phyloP scores from a whole-genome alignment of 2,329 filamentous ascomycete species.

The Stemphylium beticola region DNA sequence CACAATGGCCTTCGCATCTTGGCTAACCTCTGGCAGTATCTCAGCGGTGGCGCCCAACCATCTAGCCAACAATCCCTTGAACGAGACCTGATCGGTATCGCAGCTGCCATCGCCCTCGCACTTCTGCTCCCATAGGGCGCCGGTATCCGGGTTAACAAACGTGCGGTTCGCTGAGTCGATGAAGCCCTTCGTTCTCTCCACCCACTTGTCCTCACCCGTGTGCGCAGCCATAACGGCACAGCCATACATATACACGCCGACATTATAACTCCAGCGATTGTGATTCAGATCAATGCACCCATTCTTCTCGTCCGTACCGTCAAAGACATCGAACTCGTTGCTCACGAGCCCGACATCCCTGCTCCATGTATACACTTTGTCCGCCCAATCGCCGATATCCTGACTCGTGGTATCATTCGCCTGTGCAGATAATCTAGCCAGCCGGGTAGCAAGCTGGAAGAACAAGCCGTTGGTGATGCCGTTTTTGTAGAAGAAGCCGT shows the following conservation, averaged over 20 bases:
- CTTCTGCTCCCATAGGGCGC: slow-evolving; percentile 60
- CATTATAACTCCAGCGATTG: slow-evolving; percentile 57
- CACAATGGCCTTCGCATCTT: slow-evolving; percentile 20
- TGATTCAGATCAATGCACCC: slow-evolving; percentile 51
- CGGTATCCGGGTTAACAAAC: slow-evolving; percentile 28
- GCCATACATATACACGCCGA: slow-evolving; percentile 62
- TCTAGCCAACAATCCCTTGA: slow-evolving; percentile 58
- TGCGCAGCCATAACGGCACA: slow-evolving; percentile 35
- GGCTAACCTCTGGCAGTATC: slow-evolving; percentile 25
- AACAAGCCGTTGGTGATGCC: slow-evolving; percentile 77
- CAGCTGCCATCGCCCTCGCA: slow-evolving; percentile 66
- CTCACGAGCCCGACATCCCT: slow-evolving; percentile 56
- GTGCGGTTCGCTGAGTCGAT: slow-evolving; percentile 32
- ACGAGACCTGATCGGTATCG: slow-evolving; percentile 71
- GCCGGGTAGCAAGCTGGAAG: slow-evolving; percentile 69
- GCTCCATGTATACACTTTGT: slow-evolving; percentile 65
- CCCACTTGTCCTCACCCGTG: slow-evolving; percentile 29
- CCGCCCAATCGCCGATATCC: slow-evolving; percentile 62
- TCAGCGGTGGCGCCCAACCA: slow-evolving; percentile 35
- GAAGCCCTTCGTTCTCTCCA: slow-evolving; percentile 44
- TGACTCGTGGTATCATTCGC: slow-evolving; percentile 60
- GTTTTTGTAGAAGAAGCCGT: slow-evolving; percentile 82
- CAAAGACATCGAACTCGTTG: slow-evolving; percentile 57
- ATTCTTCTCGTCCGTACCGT: slow-evolving; percentile 55
- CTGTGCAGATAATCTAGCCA: slow-evolving; percentile 70